Conservation (phyloP, 352 stramenopile genomes). For the Phytophthora citricola region DNA sequence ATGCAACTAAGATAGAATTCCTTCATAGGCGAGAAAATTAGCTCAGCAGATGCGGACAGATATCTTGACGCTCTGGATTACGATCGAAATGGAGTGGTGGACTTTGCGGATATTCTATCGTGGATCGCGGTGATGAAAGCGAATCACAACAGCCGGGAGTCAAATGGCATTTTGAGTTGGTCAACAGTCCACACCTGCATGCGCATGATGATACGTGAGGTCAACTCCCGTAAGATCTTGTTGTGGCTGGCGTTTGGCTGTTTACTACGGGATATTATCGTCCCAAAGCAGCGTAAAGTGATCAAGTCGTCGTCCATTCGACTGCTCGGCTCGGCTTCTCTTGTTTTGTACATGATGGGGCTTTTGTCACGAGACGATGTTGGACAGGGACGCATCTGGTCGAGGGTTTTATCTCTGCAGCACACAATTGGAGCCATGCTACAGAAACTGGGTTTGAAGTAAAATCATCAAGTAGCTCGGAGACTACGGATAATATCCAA, state of each 20-base stretch:
- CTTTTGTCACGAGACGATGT: constrained; percentile 19
- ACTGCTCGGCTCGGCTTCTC: constrained; percentile 28
- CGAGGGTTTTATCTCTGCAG: constrained; percentile 9
- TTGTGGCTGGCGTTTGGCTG: constrained; percentile 45
- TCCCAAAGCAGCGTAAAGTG: constrained; percentile 39
- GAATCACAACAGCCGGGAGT: constrained; percentile 48
- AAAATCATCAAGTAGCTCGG: background rate
- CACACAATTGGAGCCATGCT: constrained; percentile 9
- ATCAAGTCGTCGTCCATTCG: constrained; percentile 43
- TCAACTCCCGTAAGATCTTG: constrained; percentile 29
- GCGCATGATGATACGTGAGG: constrained; percentile 12
- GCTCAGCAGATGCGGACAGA: constrained; percentile 45
- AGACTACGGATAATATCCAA: background rate
- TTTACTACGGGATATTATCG: constrained; percentile 44
- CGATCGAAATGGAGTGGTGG: constrained; percentile 72
- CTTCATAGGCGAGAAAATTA: constrained; percentile 67
- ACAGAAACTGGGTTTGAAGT: constrained; percentile 18
- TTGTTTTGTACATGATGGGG: constrained; percentile 37
- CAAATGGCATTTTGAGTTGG: constrained; percentile 24
- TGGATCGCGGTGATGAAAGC: constrained; percentile 80
- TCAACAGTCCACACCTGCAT: constrained; percentile 21
- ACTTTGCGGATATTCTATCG: constrained; percentile 81
- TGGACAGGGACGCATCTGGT: constrained; percentile 14
- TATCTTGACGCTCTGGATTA: constrained; percentile 82
- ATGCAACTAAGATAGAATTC: background rate